Evolutionary conservation across 306 rosid genomes (phyloP).

Genomic region (Canavalia gladiata): DNA sequence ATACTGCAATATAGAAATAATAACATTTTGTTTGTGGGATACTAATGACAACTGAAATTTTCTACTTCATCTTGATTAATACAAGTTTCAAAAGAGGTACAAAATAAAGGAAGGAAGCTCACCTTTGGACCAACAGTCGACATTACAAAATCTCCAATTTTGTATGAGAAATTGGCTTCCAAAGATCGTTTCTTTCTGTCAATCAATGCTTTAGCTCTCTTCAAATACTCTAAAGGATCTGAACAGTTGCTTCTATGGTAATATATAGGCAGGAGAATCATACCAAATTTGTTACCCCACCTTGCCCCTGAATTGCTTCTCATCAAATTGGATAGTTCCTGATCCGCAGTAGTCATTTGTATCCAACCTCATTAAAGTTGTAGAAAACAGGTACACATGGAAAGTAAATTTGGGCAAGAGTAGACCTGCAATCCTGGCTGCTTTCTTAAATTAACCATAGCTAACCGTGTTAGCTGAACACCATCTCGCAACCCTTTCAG

Average conservation of each 20-base stretch:
- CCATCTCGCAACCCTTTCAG: constrained; percentile 73
- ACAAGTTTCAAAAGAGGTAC: not conserved
- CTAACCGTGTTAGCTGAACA: constrained; percentile 79
- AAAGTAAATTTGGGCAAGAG: not conserved
- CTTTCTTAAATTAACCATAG: constrained; percentile 80
- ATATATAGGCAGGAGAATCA: constrained; percentile 73
- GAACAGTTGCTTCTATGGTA: constrained; percentile 54
- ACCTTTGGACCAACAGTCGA: constrained; percentile 82
- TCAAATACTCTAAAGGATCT: constrained; percentile 65
- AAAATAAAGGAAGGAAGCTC: not conserved
- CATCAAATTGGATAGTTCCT: constrained; percentile 80
- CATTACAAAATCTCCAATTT: constrained; percentile 62
- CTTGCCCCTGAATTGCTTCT: constrained; percentile 65
- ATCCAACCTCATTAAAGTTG: constrained; percentile 15
- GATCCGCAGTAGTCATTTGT: constrained; percentile 38
- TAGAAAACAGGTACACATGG: not conserved
- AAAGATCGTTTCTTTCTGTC: constrained; percentile 75
- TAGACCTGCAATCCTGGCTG: constrained; percentile 81
- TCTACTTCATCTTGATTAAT: not conserved
- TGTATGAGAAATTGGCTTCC: constrained; percentile 73
- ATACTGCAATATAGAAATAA: constrained; percentile 54
- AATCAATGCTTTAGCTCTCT: constrained; percentile 75
- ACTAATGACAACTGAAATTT: constrained; percentile 6
- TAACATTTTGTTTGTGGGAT: constrained; percentile 19
- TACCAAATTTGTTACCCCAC: constrained; percentile 91